Percentiles rank a stretch among this genome's conserved stretches.
These are phyloP conservation scores for Mycena floridula DNA, from an alignment of 768 basidiomycete species.

Conservation along the genomic window DNA sequence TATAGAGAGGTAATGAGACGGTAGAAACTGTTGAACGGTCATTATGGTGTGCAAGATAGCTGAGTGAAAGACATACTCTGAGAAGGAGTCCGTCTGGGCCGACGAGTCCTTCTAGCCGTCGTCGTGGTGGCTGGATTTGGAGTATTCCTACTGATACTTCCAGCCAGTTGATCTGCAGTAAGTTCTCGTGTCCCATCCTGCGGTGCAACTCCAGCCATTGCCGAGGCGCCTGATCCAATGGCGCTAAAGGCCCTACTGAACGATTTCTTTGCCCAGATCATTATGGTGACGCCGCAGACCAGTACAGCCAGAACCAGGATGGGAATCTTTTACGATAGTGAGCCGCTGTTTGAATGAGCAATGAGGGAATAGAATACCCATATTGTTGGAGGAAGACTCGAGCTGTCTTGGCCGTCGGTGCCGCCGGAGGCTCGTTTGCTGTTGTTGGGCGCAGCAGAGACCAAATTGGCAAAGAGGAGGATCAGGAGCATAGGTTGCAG, in stretches of 20 bases:
- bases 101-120: conserved; percentile 32
- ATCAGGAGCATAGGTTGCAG: no score
- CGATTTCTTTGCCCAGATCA: neutral
- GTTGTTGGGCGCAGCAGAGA: neutral
- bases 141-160: conserved; percentile 28
- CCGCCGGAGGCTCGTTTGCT: neutral
- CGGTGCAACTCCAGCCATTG: neutral
- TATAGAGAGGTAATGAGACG: conserved; percentile 70
- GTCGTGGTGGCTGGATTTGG: conserved; percentile 16
- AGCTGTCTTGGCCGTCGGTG: neutral
- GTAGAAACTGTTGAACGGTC: no score
- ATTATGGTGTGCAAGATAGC: no score
- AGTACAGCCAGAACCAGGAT: neutral
- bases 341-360: neutral
- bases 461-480: neutral
- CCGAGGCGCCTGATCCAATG: neutral
- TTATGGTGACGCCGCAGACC: neutral
- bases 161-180: conserved; percentile 55
- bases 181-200: conserved; percentile 26
- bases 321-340: neutral
- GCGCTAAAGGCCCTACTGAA: neutral
- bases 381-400: neutral
- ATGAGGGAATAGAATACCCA: neutral
- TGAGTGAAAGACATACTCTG: no score
- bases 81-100: conserved; percentile 60